Conservation (phyloP, 805 yeast genomes). For the Candida odintsovae region DNA sequence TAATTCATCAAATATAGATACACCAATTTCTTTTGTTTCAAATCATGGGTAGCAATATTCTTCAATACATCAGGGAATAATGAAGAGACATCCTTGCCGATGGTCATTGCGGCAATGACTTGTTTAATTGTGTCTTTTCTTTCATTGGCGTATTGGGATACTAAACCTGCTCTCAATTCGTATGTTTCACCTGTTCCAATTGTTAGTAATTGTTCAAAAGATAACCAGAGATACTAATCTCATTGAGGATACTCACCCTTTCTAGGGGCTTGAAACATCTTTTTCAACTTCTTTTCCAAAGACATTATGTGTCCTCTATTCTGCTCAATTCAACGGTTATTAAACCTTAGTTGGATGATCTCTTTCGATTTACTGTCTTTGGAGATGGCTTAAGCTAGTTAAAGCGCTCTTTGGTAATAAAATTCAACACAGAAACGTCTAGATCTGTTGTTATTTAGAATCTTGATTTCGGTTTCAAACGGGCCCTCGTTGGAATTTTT, state of each 20-base stretch:
- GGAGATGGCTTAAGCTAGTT: neutral
- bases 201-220: conserved; percentile 33
- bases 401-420: neutral
- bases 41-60: conserved; percentile 93
- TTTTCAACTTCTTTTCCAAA: conserved; percentile 46
- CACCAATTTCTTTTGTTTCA: conserved; percentile 94
- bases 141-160: conserved; percentile 91
- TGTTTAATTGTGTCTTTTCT: conserved; percentile 95
- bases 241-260: conserved; percentile 39
- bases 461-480: neutral
- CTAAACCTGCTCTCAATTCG: conserved; percentile 85
- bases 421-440: neutral
- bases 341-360: neutral
- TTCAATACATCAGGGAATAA: conserved; percentile 94
- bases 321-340: neutral
- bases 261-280: conserved; percentile 51
- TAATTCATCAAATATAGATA: conserved; percentile 94
- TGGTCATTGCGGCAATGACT: conserved; percentile 96
- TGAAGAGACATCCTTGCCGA: conserved; percentile 93
- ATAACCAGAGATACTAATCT: neutral
- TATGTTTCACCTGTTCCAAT: conserved; percentile 76
- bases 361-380: neutral
- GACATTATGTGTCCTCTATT: conserved; percentile 19
- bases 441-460: neutral
- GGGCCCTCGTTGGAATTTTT: neutral